Evolutionary conservation across 371 early-diverging fungal genomes (phyloP), one percentile per base, ranked within the genome.

Genomic region (Circinella umbellata): DNA sequence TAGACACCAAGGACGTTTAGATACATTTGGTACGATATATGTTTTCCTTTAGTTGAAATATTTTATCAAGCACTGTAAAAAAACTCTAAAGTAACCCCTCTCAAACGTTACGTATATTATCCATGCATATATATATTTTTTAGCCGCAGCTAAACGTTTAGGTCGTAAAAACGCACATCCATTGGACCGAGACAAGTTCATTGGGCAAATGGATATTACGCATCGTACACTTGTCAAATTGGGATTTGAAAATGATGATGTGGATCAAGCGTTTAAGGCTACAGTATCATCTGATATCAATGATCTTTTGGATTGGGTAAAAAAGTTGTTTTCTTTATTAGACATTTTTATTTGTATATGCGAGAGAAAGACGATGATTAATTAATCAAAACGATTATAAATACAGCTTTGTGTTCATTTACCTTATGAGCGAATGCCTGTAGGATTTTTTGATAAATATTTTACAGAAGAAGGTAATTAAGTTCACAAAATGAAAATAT

Each of bases 271-370:
- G 1, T 80, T 89, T 54, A 49, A 62, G 20, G 74, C 79, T 0
- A 87, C 86, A 13, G 69, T 77, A 38, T 78, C 87, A 0, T 73
- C 77, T 17, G 72, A 82, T n/a, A 70, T 86, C 9, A 81, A 80
- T 11, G 83, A 84, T 63, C 77, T 84, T 53, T 60, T 89, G 37
- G 88, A 88, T 72, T 89, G 89, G 89, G 87, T 89, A 85, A 63
- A 57, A 57, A 42, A 17, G 17, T n/a, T 53, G 0, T 35, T 49
- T 67, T 13, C 4, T 17, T 51, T 9, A 36, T 18, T 27, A 36
- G 35, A n/a, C n/a, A n/a, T n/a, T n/a, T n/a, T n/a, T n/a, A n/a
- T 59, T 37, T 34, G 27, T n/a, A 36, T 6, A 27, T 27, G 42
- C 51, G 11, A 36, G 20, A 20, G 51, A 17, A 51, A n/a, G 51